Evolutionary conservation across 768 basidiomycete species (phyloP).

Genomic region (Coprinopsis marcescibilis): DNA sequence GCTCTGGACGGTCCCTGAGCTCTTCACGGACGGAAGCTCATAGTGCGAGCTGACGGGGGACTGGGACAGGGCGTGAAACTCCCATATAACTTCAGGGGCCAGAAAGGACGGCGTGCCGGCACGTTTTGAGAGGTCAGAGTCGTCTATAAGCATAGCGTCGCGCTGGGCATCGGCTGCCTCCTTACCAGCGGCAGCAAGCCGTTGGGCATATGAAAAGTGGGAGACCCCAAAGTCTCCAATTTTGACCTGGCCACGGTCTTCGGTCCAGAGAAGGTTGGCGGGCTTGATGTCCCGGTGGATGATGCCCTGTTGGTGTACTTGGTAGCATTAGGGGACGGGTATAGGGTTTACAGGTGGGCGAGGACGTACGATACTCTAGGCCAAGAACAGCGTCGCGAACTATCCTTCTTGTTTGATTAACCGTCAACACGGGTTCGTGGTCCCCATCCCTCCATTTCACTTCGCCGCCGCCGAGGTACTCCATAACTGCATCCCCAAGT

Average conservation of each 20-base stretch:
- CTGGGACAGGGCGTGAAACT: conserved; percentile 25
- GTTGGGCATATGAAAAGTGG: conserved; percentile 88
- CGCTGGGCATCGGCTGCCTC: conserved; percentile 35
- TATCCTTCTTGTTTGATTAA: conserved; percentile 80
- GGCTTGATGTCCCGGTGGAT: conserved; percentile 99
- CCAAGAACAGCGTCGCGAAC: conserved; percentile 92
- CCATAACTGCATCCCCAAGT: conserved; percentile 68
- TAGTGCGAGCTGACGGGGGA: conserved; percentile 24
- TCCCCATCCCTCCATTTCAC: conserved; percentile 77
- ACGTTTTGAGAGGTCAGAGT: conserved; percentile 81
- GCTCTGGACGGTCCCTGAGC: conserved; percentile 6
- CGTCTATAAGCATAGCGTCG: conserved; percentile 70
- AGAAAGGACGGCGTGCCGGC: conserved; percentile 96
- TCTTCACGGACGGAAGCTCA: conserved; percentile 15
- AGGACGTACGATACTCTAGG: conserved; percentile 83
- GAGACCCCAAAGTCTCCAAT: conserved; percentile 98
- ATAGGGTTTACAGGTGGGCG: conserved; percentile 9
- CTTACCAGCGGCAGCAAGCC: conserved; percentile 58
- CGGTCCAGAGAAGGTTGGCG: conserved; percentile 89
- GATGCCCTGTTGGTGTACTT: conserved; percentile 96
- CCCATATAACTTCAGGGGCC: conserved; percentile 89
- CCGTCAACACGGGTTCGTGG: conserved; percentile 68
- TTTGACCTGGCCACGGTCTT: conserved; percentile 84
- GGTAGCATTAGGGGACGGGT: conserved; percentile 12
- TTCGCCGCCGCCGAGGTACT: conserved; percentile 93